Conservation (phyloP, 352 stramenopile species). For the Phytophthora ramorum region DNA sequence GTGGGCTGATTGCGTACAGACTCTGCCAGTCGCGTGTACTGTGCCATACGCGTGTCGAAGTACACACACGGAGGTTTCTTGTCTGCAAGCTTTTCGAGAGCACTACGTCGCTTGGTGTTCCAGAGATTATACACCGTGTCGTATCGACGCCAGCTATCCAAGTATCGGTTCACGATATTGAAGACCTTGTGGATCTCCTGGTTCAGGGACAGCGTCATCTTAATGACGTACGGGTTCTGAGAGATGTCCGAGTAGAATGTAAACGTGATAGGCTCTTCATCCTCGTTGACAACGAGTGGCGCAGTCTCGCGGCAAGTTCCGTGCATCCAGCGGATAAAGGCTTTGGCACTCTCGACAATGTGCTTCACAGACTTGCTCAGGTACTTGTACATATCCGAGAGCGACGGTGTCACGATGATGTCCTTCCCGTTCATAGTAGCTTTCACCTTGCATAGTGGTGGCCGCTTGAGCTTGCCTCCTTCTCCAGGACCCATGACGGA, state of each 20-base stretch:
- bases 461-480: constrained; percentile 76
- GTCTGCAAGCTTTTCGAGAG: constrained; percentile 93
- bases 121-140: constrained; percentile 96
- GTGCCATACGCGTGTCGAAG: constrained; percentile 94
- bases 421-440: constrained; percentile 96
- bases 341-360: constrained; percentile 94
- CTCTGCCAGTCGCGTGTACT: constrained; percentile 91
- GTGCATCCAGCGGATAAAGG: constrained; percentile 96
- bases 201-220: constrained; percentile 94
- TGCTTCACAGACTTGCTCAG: constrained; percentile 95
- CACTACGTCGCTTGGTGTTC: constrained; percentile 92
- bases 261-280: constrained; percentile 95
- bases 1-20: constrained; percentile 89
- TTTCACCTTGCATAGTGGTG: constrained; percentile 94
- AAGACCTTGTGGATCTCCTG: constrained; percentile 95
- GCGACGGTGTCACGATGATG: constrained; percentile 93
- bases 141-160: constrained; percentile 94
- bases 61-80: constrained; percentile 94
- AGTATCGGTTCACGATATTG: constrained; percentile 94
- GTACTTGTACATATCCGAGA: constrained; percentile 97
- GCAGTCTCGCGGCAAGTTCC: constrained; percentile 93
- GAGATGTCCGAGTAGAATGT: constrained; percentile 96
- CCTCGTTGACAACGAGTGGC: constrained; percentile 89
- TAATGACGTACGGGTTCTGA: constrained; percentile 95
- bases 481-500: constrained; percentile 62